Percentiles rank a stretch among this genome's conserved stretches.
These are phyloP conservation scores for Clavulina sp. DNA, from an alignment of 768 basidiomycete species.

Conservation along the genomic window DNA sequence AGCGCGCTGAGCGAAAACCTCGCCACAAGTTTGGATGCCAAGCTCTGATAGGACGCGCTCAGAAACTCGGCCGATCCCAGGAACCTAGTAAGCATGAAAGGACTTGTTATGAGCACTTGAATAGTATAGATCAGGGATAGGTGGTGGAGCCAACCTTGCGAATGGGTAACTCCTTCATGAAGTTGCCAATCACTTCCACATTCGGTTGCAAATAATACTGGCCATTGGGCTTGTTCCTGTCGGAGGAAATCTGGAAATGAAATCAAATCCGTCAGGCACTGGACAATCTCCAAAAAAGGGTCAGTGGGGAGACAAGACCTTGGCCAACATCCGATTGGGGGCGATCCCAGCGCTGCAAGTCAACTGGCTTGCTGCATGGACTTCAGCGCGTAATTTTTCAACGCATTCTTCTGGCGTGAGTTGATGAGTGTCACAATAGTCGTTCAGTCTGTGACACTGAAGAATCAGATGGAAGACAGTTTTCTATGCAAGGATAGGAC, in stretches of 20 bases:
- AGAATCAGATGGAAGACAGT: slow-evolving; percentile 8
- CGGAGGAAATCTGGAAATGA: slow-evolving; percentile 62
- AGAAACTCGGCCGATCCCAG: slow-evolving; percentile 79
- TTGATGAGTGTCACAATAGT: slow-evolving; percentile 53
- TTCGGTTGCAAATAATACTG: slow-evolving; percentile 67
- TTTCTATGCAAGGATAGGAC: slow-evolving; percentile 13
- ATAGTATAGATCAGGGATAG: neutral
- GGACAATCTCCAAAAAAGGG: slow-evolving; percentile 7
- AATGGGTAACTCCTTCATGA: slow-evolving; percentile 70
- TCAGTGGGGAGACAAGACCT: slow-evolving; percentile 29
- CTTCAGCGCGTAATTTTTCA: slow-evolving; percentile 50
- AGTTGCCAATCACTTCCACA: slow-evolving; percentile 40
- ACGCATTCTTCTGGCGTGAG: slow-evolving; percentile 61
- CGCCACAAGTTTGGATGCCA: slow-evolving; percentile 86
- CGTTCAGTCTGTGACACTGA: slow-evolving; percentile 71
- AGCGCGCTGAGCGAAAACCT: slow-evolving; percentile 63
- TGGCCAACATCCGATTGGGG: slow-evolving; percentile 88
- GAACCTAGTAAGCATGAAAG: slow-evolving; percentile 28
- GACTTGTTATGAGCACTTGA: neutral
- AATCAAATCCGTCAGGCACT: slow-evolving; percentile 14
- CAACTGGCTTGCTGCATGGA: slow-evolving; percentile 60
- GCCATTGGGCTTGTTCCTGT: slow-evolving; percentile 90
- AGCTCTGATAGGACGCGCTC: slow-evolving; percentile 77
- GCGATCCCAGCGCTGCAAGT: slow-evolving; percentile 94
- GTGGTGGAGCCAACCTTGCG: slow-evolving; percentile 30